These are phyloP conservation scores for Hanseniaspora pseudoguilliermondii DNA, from an alignment of 805 yeast species.

Conservation along the genomic window DNA sequence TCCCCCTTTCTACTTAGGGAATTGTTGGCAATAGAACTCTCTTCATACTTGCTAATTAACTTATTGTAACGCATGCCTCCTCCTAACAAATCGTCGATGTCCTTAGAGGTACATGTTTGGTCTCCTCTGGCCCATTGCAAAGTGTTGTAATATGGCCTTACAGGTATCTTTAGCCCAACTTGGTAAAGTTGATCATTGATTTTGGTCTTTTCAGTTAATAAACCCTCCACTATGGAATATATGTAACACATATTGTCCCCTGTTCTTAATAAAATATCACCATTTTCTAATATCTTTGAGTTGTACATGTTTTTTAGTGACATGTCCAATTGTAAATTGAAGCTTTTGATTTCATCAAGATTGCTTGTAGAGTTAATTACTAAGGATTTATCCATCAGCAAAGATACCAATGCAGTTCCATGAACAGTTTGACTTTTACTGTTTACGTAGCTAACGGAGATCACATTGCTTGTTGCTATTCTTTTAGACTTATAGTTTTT, in stretches of 20 bases:
- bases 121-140: constrained; percentile 80
- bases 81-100: constrained; percentile 52
- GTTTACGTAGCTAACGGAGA: constrained; percentile 27
- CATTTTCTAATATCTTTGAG: constrained; percentile 38
- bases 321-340: constrained; percentile 34
- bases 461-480: constrained; percentile 38
- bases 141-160: constrained; percentile 67
- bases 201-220: constrained; percentile 23
- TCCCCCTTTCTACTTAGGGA: constrained; percentile 17
- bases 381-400: constrained; percentile 37
- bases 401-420: constrained; percentile 37
- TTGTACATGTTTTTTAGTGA: constrained; percentile 32
- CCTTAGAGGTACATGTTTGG: constrained; percentile 45
- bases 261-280: constrained; percentile 46
- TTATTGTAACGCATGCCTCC: constrained; percentile 58
- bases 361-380: constrained; percentile 46
- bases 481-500: constrained; percentile 34
- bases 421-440: constrained; percentile 21
- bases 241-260: constrained; percentile 43
- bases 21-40: constrained; percentile 44
- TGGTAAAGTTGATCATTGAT: constrained; percentile 51
- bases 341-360: constrained; percentile 42
- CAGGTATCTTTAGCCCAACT: constrained; percentile 53
- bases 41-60: constrained; percentile 38
- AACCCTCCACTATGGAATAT: constrained; percentile 36